phyloP scores from a whole-genome alignment of 2,329 filamentous ascomycete genomes.

The Diplodia seriata region DNA sequence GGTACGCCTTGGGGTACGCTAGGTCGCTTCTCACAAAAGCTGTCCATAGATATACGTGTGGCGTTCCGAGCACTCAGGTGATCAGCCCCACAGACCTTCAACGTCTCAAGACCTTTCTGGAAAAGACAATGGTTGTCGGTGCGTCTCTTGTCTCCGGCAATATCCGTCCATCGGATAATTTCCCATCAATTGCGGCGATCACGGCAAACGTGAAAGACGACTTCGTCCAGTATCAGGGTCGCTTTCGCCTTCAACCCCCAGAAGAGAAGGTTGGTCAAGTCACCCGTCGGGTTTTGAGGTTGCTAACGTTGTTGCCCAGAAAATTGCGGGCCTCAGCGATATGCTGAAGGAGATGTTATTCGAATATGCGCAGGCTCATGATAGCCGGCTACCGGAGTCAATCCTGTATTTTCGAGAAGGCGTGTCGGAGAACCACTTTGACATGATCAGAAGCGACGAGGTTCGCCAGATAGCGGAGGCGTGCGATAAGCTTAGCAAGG shows the following conservation, averaged over 20 bases:
- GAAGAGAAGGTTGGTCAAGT: background rate
- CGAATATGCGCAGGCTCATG: background rate
- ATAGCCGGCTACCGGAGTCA: background rate
- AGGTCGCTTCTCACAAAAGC: conserved; percentile 6
- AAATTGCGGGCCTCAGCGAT: background rate
- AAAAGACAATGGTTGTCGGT: background rate
- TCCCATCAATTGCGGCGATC: background rate
- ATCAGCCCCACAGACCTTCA: no score
- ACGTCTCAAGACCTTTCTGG: background rate
- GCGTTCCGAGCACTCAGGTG: background rate
- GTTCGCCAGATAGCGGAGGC: background rate
- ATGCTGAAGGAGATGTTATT: background rate
- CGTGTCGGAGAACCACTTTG: background rate
- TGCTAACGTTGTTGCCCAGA: background rate
- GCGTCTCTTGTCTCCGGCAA: background rate
- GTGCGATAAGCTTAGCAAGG: background rate
- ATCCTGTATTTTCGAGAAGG: background rate
- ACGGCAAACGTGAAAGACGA: background rate
- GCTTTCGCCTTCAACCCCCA: background rate
- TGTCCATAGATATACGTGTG: background rate
- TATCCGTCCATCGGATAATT: background rate
- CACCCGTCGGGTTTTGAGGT: background rate
- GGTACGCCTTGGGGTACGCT: background rate
- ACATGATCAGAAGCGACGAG: background rate
- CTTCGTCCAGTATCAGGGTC: background rate